Percentiles rank a stretch among this genome's conserved stretches.
phyloP scores from a whole-genome alignment of 495 filamentous ascomycete species.

The Penicillium ucsense region DNA sequence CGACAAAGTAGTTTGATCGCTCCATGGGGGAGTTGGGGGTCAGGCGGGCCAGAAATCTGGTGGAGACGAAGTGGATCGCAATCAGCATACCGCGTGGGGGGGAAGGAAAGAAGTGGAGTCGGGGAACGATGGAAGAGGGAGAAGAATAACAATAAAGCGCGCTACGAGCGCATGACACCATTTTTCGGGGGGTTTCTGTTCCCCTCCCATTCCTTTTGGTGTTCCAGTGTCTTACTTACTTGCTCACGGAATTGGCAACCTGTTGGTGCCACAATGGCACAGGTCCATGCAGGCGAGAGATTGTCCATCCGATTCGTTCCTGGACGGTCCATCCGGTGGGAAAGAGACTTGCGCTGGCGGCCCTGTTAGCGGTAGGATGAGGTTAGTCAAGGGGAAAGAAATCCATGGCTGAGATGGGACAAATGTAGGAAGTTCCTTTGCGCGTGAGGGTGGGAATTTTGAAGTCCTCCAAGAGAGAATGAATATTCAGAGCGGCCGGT shows the following conservation, averaged over 20 bases:
- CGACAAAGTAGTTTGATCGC: constrained; percentile 44
- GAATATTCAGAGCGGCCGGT: background rate
- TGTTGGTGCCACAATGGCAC: constrained; percentile 48
- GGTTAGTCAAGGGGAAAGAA: no score
- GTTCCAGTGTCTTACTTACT: constrained; percentile 25
- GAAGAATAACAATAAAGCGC: background rate
- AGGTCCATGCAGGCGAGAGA: constrained; percentile 41
- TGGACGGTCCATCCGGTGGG: constrained; percentile 48
- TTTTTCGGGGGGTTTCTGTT: no score
- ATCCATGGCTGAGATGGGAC: no score
- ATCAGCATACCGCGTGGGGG: no score
- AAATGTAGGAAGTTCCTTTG: no score
- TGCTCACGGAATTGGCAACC: constrained; percentile 39
- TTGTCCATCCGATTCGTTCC: constrained; percentile 44
- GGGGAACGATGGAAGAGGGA: background rate
- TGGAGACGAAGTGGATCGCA: background rate
- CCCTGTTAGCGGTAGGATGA: constrained; percentile 14
- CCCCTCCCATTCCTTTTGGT: no score
- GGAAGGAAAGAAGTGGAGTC: no score
- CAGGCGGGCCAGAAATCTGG: constrained; percentile 40
- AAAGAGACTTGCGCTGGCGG: constrained; percentile 49
- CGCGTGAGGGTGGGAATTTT: no score
- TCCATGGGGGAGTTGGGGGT: constrained; percentile 41
- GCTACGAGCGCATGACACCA: no score
- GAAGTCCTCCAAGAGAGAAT: no score